Evolutionary conservation across 2,329 filamentous ascomycete species (phyloP).

Genomic region (Diaporthe amygdali): DNA sequence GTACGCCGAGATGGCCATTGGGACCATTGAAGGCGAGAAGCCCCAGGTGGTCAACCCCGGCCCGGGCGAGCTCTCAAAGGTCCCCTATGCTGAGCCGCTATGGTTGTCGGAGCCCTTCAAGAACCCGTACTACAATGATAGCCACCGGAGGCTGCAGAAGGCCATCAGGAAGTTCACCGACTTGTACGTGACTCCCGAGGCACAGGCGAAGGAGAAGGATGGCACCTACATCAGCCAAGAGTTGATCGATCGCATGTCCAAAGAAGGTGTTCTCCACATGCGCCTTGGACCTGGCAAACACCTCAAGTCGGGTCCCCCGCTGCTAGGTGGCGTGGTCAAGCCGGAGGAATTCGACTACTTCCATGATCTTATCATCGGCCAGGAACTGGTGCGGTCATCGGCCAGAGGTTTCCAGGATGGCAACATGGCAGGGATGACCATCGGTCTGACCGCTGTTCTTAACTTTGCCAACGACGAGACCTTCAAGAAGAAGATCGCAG

Average conservation of each 20-base stretch:
- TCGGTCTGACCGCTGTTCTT: constrained; percentile 78
- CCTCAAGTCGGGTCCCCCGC: constrained; percentile 63
- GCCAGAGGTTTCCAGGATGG: constrained; percentile 85
- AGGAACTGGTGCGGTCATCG: constrained; percentile 75
- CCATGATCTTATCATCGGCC: constrained; percentile 77
- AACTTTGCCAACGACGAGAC: constrained; percentile 74
- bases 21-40: constrained; percentile 76
- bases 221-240: constrained; percentile 72
- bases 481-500: constrained; percentile 69
- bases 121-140: constrained; percentile 80
- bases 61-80: constrained; percentile 73
- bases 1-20: constrained; percentile 77
- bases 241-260: constrained; percentile 80
- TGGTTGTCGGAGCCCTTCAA: constrained; percentile 82
- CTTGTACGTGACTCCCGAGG: constrained; percentile 73
- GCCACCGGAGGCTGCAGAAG: constrained; percentile 70
- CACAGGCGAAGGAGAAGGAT: constrained; percentile 77
- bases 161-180: constrained; percentile 78
- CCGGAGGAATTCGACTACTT: constrained; percentile 88
- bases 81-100: constrained; percentile 85
- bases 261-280: constrained; percentile 78
- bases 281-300: constrained; percentile 83
- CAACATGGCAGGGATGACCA: constrained; percentile 86
- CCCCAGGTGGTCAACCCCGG: constrained; percentile 73
- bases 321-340: constrained; percentile 73